phyloP scores from a whole-genome alignment of 1,139 yeast genomes.

The Suhomyces guaymorum region DNA sequence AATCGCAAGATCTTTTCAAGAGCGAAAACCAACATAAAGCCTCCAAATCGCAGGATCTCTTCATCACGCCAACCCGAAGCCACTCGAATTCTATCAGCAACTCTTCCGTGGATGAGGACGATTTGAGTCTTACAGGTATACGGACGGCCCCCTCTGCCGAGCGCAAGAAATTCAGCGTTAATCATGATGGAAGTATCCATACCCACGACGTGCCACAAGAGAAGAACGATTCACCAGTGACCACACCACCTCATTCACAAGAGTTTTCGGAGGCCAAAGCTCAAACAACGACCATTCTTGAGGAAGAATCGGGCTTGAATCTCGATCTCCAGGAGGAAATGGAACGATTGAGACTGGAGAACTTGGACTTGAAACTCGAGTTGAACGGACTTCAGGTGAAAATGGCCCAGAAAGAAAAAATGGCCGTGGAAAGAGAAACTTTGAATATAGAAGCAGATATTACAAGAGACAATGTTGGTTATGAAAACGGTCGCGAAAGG shows the following conservation, averaged over 20 bases:
- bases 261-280: conserved; percentile 17
- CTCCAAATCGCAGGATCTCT: conserved; percentile 6
- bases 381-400: conserved; percentile 22
- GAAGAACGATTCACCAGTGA: conserved; percentile 20
- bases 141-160: conserved; percentile 4
- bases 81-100: conserved; percentile 11
- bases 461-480: not conserved
- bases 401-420: conserved; percentile 10
- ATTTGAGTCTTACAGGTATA: conserved; percentile 14
- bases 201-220: conserved; percentile 1
- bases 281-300: conserved; percentile 1
- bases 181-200: conserved; percentile 15
- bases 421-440: conserved; percentile 8
- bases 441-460: conserved; percentile 1
- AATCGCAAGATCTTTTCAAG: not conserved
- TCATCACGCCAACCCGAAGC: conserved; percentile 13
- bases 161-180: conserved; percentile 10
- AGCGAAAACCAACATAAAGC: conserved; percentile 1
- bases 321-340: conserved; percentile 13
- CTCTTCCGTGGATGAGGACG: conserved; percentile 11
- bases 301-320: conserved; percentile 4
- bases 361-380: conserved; percentile 17
- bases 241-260: conserved; percentile 30
- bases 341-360: conserved; percentile 16
- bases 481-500: conserved; percentile 2